Conservation (phyloP, 441 rosid genomes). For the Jatropha podagrica region DNA sequence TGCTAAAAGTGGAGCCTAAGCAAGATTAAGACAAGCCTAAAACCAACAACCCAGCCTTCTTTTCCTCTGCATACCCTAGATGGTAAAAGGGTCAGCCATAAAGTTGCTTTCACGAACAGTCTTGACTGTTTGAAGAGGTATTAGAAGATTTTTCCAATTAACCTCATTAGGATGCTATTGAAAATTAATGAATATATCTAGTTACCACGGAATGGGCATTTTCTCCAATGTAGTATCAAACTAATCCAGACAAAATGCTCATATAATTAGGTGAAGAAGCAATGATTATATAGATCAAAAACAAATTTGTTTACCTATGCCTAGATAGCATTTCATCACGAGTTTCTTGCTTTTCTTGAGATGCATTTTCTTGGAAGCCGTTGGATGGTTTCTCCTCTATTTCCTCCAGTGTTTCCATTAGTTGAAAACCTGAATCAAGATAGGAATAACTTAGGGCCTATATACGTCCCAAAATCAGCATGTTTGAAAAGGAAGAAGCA, state of each 20-base stretch:
- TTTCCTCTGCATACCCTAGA: no score
- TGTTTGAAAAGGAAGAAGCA: neutral
- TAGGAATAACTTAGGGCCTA: neutral
- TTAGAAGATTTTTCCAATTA: neutral
- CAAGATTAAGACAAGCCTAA: no score
- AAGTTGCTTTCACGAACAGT: no score
- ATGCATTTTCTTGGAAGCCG: conserved; percentile 18
- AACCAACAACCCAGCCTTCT: no score
- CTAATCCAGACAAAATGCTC: neutral
- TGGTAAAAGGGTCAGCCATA: no score
- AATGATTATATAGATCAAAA: neutral
- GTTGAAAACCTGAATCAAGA: conserved; percentile 1
- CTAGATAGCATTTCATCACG: conserved; percentile 65
- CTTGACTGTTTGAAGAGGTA: neutral
- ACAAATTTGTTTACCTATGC: conserved; percentile 43
- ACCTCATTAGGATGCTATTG: neutral
- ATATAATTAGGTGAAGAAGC: neutral
- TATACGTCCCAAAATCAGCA: neutral
- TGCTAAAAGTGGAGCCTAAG: no score
- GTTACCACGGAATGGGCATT: neutral
- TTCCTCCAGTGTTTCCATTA: conserved; percentile 10
- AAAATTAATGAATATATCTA: neutral
- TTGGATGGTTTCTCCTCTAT: conserved; percentile 25
- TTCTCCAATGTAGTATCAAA: neutral
- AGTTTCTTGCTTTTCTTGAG: conserved; percentile 36